Percentiles rank a stretch among this genome's conserved stretches.
Evolutionary conservation across 768 basidiomycete species (phyloP).

Genomic region (Grammothele lineata): DNA sequence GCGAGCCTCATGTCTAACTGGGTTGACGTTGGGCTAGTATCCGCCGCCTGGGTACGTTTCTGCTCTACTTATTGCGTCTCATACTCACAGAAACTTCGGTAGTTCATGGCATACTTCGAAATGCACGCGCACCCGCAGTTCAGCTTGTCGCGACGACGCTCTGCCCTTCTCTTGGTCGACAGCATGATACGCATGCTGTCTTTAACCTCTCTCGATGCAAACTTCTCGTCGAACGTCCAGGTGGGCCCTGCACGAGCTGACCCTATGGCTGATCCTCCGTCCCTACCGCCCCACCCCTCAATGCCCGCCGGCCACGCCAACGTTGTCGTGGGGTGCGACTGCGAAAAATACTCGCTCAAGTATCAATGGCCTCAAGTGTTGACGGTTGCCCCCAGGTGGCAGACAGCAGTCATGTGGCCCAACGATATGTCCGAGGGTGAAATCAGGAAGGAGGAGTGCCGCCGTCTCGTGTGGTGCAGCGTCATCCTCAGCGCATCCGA

Average conservation of each 20-base stretch:
- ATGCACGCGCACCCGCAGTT: slow-evolving; percentile 57
- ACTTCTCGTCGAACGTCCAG: slow-evolving; percentile 37
- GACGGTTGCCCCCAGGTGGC: slow-evolving; percentile 59
- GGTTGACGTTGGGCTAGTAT: slow-evolving; percentile 68
- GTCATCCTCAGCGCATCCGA: slow-evolving; percentile 59
- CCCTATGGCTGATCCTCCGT: no score
- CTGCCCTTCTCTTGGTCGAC: slow-evolving; percentile 61
- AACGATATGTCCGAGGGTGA: slow-evolving; percentile 42
- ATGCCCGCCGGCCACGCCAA: no score
- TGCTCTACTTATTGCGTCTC: no score
- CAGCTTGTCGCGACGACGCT: no score
- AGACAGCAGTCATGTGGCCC: slow-evolving; percentile 59
- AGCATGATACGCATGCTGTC: slow-evolving; percentile 56
- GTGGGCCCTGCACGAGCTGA: slow-evolving; percentile 2
- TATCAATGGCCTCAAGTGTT: slow-evolving; percentile 42
- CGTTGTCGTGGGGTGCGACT: no score
- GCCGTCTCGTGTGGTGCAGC: slow-evolving; percentile 69
- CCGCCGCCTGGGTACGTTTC: slow-evolving; percentile 54
- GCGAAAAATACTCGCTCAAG: slow-evolving; percentile 43
- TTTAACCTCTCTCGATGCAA: slow-evolving; percentile 50
- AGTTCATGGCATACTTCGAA: slow-evolving; percentile 71
- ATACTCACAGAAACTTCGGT: no score
- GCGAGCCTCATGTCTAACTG: slow-evolving; percentile 65
- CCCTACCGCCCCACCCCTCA: no score
- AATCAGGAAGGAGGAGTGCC: slow-evolving; percentile 63